phyloP scores from a whole-genome alignment of 2,329 filamentous ascomycete species.

The Diaporthe ampelina region DNA sequence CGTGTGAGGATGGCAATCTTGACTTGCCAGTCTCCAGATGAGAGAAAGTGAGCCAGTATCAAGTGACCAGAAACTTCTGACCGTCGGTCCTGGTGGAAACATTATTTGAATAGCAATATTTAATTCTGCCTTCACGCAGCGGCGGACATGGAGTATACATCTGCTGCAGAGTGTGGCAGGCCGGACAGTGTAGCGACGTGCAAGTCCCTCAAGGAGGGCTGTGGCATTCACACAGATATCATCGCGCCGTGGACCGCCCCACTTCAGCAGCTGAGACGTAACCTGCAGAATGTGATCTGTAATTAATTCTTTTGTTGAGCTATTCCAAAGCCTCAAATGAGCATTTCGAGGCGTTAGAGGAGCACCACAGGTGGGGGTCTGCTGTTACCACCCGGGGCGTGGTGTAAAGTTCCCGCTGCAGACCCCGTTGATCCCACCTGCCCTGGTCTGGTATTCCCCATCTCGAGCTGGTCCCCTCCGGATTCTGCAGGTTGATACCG shows the following conservation, averaged over 20 bases:
- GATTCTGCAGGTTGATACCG: background rate
- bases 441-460: constrained; percentile 4
- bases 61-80: background rate
- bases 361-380: background rate
- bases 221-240: too few relatives aligned
- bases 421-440: constrained; percentile 12
- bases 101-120: background rate
- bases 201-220: background rate
- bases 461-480: constrained; percentile 6
- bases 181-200: background rate
- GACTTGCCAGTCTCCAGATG: background rate
- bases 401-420: background rate
- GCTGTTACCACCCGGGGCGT: background rate
- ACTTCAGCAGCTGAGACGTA: background rate
- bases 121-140: background rate
- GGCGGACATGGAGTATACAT: background rate
- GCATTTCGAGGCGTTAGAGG: background rate
- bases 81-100: background rate
- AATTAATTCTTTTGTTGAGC: constrained; percentile 6
- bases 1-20: background rate
- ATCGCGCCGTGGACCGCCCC: background rate
- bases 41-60: background rate
- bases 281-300: constrained; percentile 16
- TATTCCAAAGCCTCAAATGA: background rate
- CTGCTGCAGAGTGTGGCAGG: background rate